These are phyloP conservation scores for Puccinia novopanici DNA, from an alignment of 1,284 basidiomycete genomes.

Conservation along the genomic window DNA sequence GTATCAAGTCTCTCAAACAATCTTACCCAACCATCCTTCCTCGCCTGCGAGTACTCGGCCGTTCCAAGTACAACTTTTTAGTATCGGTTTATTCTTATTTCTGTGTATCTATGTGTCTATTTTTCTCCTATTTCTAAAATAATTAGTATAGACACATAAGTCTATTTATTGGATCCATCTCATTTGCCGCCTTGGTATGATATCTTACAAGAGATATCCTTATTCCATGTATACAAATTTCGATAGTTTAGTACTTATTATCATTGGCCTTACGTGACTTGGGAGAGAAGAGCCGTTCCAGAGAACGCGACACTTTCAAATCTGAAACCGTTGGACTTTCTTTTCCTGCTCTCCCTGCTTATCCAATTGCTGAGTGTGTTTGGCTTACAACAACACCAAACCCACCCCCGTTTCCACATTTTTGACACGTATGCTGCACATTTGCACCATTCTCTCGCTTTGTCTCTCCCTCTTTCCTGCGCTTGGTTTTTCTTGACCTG, in stretches of 20 bases:
- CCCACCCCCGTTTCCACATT: no score
- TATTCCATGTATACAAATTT: conserved; percentile 6
- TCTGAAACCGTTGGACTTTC: neutral
- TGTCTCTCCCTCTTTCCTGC: neutral
- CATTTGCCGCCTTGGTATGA: neutral
- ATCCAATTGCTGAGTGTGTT: neutral
- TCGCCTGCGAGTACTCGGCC: neutral
- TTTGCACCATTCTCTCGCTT: neutral
- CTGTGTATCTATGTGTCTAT: neutral
- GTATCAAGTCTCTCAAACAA: neutral
- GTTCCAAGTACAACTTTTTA: neutral
- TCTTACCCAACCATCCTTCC: neutral
- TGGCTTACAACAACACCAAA: neutral
- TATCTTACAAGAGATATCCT: neutral
- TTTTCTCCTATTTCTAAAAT: neutral
- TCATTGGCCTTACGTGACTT: neutral
- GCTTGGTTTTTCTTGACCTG: neutral
- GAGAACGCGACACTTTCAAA: neutral
- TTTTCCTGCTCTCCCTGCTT: neutral
- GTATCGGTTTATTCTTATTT: neutral
- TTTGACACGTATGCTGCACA: no score
- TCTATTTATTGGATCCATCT: neutral
- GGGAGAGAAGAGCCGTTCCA: neutral
- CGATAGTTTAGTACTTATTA: neutral
- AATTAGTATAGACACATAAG: neutral